Base-by-base conservation (phyloP, 2,329 filamentous ascomycete species). In the Fusarium solani-melongenae region DNA sequence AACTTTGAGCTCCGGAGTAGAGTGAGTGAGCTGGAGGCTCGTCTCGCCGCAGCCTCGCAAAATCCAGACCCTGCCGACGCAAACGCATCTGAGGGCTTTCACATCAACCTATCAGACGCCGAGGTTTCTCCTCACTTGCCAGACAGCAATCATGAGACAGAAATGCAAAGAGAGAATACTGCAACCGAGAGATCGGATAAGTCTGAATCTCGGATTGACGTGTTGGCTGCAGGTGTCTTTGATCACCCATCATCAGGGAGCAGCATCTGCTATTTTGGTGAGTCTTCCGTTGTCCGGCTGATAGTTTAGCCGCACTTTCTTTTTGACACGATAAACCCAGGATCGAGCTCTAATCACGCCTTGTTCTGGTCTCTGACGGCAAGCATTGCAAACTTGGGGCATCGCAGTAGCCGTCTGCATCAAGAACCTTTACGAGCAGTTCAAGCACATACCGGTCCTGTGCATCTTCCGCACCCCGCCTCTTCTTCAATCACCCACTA, bases 331-430 rank as follows among this genome's bases (percentile, higher is more conserved):
- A 49, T 49, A 14, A 29, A 27, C 15, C 20, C 29, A 81, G 79
- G 79, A 4, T 70, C 80, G 14, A 80, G 74, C 44, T 80, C 80
- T 8, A 81, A 81, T 34, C 80, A 81, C 56, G 76, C 78, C 17
- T 65, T 81, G 36, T 81, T 81, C 56, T 73, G 78, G 62, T 75
- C 76, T 2, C 68, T 81, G 6, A 79, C 78, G 2, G 70, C 71
- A 1, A 76, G 71, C 34, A 79, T 81, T 36, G 77, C 77, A 8
- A 78, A 78, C 49, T 64, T 77, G n/a, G 75, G 75, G 4, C 78
- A 76, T 34, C 69, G 67, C n/a, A 67, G 61, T 22, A 57, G 41
- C 14, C 60, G 53, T 6, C 36, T 69, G 38, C 27, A 56, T 15
- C 58, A 61, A 36, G 58, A 61, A 41, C 22, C 58, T 17, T 12